A percentile compares a stretch with the other conserved stretches of the same genome.
These are phyloP conservation scores for Cyberlindnera sargentensis DNA, from an alignment of 805 yeast species.

Conservation along the genomic window DNA sequence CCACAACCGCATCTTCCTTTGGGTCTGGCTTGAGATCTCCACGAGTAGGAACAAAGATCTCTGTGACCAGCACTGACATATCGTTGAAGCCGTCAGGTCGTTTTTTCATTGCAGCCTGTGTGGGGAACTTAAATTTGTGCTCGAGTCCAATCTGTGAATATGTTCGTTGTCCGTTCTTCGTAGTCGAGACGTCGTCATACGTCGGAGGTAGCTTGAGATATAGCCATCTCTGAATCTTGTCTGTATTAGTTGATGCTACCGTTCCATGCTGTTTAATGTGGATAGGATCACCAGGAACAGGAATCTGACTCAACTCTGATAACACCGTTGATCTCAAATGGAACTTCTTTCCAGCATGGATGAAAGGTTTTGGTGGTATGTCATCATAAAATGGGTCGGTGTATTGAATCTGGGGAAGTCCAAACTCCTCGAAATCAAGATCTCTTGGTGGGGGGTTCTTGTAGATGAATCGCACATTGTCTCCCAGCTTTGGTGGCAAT, in stretches of 20 bases:
- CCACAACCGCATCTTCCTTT: slow-evolving; percentile 42
- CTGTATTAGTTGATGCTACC: neutral
- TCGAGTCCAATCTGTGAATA: slow-evolving; percentile 48
- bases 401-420: slow-evolving; percentile 47
- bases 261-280: neutral
- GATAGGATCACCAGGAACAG: slow-evolving; percentile 17
- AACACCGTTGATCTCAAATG: slow-evolving; percentile 35
- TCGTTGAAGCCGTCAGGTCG: slow-evolving; percentile 36
- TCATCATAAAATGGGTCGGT: slow-evolving; percentile 58
- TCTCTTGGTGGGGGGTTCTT: slow-evolving; percentile 9
- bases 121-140: slow-evolving; percentile 33
- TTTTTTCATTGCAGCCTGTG: slow-evolving; percentile 27
- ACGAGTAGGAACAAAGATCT: slow-evolving; percentile 58
- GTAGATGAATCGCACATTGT: slow-evolving; percentile 4
- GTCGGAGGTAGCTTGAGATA: slow-evolving; percentile 45
- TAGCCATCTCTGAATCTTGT: slow-evolving; percentile 31
- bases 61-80: slow-evolving; percentile 56
- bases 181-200: slow-evolving; percentile 25
- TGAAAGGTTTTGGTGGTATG: slow-evolving; percentile 42
- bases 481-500: neutral
- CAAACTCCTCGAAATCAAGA: slow-evolving; percentile 38
- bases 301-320: slow-evolving; percentile 25
- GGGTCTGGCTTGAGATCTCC: slow-evolving; percentile 59
- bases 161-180: slow-evolving; percentile 6
- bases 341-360: slow-evolving; percentile 63